A percentile compares a stretch with the other conserved stretches of the same genome.
These are phyloP conservation scores for Candida broadrunensis DNA, from an alignment of 805 yeast species.

Conservation along the genomic window DNA sequence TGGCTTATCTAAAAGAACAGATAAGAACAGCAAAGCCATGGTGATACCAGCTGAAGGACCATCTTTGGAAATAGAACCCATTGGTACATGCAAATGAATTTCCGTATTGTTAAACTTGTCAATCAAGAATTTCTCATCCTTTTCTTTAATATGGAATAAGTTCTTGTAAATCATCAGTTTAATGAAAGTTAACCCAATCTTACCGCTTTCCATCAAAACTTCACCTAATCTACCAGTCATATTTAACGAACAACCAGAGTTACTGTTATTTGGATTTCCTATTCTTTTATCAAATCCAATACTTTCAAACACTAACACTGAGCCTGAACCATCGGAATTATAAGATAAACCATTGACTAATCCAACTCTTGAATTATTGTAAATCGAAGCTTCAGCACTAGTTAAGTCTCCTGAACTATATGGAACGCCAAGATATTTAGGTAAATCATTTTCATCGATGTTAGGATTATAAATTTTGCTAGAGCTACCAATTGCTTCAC, in stretches of 20 bases:
- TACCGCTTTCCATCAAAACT: conserved; percentile 76
- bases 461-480: conserved; percentile 29
- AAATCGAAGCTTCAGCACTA: conserved; percentile 30
- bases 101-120: conserved; percentile 52
- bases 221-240: conserved; percentile 84
- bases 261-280: conserved; percentile 3
- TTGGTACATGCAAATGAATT: conserved; percentile 51
- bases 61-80: conserved; percentile 47
- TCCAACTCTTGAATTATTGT: conserved; percentile 56
- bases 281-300: conserved; percentile 54
- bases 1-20: conserved; percentile 41
- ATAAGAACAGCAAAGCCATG: conserved; percentile 46
- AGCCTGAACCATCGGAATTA: conserved; percentile 83
- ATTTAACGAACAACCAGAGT: conserved; percentile 36
- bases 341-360: conserved; percentile 87
- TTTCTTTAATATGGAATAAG: conserved; percentile 26
- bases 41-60: conserved; percentile 50
- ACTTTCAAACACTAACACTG: conserved; percentile 75
- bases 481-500: conserved; percentile 24
- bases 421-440: conserved; percentile 69
- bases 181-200: conserved; percentile 73
- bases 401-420: conserved; percentile 32
- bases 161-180: conserved; percentile 48
- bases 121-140: conserved; percentile 28
- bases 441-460: conserved; percentile 55